phyloP scores from a whole-genome alignment of 495 filamentous ascomycete genomes.

The Aspergillus diversus region DNA sequence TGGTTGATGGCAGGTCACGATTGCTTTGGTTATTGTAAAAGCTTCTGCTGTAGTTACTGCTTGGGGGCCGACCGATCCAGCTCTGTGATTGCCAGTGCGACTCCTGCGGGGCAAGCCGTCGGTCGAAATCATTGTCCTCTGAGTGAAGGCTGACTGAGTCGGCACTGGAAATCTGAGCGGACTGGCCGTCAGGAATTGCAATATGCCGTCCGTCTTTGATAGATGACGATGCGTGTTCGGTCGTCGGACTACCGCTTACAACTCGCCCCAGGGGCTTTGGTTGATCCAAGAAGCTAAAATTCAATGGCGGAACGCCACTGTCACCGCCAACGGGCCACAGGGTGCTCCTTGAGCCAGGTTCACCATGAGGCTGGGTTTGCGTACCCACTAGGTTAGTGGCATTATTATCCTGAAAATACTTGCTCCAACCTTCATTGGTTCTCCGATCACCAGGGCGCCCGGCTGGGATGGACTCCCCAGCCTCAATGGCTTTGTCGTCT shows the following conservation, averaged over 20 bases:
- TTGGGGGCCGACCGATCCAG: slow-evolving; percentile 55
- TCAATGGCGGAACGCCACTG: slow-evolving; percentile 37
- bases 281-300: slow-evolving; percentile 43
- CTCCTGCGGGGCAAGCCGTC: not conserved
- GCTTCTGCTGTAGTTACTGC: slow-evolving; percentile 64
- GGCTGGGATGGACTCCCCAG: slow-evolving; percentile 17
- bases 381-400: slow-evolving; percentile 43
- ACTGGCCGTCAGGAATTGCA: slow-evolving; percentile 58
- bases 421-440: slow-evolving; percentile 62
- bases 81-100: slow-evolving; percentile 40
- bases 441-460: slow-evolving; percentile 49
- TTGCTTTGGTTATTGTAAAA: slow-evolving; percentile 48
- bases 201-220: slow-evolving; percentile 39
- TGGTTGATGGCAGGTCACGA: slow-evolving; percentile 33
- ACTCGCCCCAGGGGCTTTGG: slow-evolving; percentile 57
- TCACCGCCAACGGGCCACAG: slow-evolving; percentile 38
- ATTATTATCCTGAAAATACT: slow-evolving; percentile 60
- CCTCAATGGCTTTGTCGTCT: slow-evolving; percentile 30
- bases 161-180: slow-evolving; percentile 65
- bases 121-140: slow-evolving; percentile 43
- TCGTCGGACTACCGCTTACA: slow-evolving; percentile 67
- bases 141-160: slow-evolving; percentile 59
- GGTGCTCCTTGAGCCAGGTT: slow-evolving; percentile 36
- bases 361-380: slow-evolving; percentile 17
- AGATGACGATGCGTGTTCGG: slow-evolving; percentile 52